phyloP scores from a whole-genome alignment of 2,329 filamentous ascomycete genomes.

The Diaporthe sp. region DNA sequence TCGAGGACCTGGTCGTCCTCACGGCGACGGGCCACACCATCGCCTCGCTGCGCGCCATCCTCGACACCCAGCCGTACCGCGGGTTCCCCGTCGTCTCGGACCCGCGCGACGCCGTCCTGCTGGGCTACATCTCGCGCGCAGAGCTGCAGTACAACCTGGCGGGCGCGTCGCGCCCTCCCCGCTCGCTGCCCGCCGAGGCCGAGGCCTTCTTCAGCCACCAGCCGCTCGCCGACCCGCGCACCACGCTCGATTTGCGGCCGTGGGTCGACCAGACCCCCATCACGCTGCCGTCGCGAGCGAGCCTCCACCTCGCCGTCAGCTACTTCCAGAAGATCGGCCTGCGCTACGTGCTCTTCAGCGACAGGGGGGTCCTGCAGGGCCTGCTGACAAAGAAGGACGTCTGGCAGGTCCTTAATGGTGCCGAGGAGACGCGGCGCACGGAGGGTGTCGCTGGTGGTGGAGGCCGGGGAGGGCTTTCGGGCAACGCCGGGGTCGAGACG shows the following conservation, averaged over 20 bases:
- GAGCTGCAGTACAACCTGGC: conserved; percentile 88
- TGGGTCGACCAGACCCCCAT: conserved; percentile 99
- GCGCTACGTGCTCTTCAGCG: conserved; percentile 88
- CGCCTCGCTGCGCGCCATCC: conserved; percentile 76
- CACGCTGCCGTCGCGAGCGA: conserved; percentile 82
- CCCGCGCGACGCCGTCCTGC: conserved; percentile 79
- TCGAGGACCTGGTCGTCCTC: conserved; percentile 91
- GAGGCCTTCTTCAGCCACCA: conserved; percentile 89
- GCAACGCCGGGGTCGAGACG: conserved; percentile 45
- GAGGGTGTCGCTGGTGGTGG: conserved; percentile 40
- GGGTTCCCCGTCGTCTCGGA: conserved; percentile 93
- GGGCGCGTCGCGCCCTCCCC: conserved; percentile 63
- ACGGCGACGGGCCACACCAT: conserved; percentile 91
- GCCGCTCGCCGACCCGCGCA: conserved; percentile 80
- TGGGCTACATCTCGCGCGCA: conserved; percentile 94
- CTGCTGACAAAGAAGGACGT: conserved; percentile 97
- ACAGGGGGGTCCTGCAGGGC: conserved; percentile 84
- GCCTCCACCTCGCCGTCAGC: conserved; percentile 85
- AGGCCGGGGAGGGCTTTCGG: not conserved
- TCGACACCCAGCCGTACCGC: conserved; percentile 82
- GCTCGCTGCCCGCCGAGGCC: conserved; percentile 75
- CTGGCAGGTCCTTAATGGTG: conserved; percentile 90
- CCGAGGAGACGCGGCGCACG: conserved; percentile 70
- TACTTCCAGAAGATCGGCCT: conserved; percentile 97
- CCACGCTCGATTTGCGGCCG: conserved; percentile 87